Percentiles rank a stretch among this genome's conserved stretches.
Evolutionary conservation across 345 rosid genomes (phyloP).

Genomic region (Gossypium herbaceum): DNA sequence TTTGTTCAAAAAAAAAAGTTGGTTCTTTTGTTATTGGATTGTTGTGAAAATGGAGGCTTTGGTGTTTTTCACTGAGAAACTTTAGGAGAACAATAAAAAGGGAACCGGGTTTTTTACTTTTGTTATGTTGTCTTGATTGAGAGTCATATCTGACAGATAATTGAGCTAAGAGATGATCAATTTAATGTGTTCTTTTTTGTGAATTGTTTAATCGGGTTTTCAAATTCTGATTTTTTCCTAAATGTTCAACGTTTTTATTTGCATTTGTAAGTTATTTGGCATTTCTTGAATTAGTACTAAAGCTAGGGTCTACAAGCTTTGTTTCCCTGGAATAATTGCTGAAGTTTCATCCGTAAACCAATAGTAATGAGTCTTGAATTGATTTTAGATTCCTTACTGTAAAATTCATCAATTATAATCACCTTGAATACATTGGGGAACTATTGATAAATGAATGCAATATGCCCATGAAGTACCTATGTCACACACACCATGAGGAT

Average conservation of each 20-base stretch:
- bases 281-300: background rate
- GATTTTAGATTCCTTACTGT: background rate
- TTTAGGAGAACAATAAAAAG: background rate
- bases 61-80: background rate
- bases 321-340: background rate
- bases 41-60: constrained; percentile 6
- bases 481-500: background rate
- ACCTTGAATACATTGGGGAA: background rate
- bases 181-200: background rate
- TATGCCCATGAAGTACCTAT: background rate
- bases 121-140: background rate
- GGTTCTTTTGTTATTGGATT: constrained; percentile 5
- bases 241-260: background rate
- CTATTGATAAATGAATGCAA: background rate
- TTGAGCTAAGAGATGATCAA: background rate
- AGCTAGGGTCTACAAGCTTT: background rate
- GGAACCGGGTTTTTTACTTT: background rate
- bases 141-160: background rate
- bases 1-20: background rate
- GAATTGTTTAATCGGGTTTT: background rate
- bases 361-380: background rate
- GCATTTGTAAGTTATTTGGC: constrained; percentile 1
- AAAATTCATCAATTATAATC: background rate
- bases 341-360: background rate
- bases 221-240: background rate